Base-by-base conservation (phyloP, 768 basidiomycete species). In the Lyophyllum decastes region DNA sequence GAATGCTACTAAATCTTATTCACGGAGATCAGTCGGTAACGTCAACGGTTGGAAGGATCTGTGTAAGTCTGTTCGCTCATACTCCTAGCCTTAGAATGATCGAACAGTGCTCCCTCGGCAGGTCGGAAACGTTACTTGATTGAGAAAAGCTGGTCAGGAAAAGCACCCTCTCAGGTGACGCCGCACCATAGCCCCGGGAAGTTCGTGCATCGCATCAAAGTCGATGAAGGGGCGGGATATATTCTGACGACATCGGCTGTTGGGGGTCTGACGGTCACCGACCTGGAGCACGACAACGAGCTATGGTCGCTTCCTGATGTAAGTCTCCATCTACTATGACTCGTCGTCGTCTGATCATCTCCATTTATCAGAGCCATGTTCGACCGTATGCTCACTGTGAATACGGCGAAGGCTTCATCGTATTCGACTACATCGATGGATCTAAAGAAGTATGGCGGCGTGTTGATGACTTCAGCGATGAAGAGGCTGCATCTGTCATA, bases 391-490 rank as follows among this genome's bases (percentile, higher is more conserved):
- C 90, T 0, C 90, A 92, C 64, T 81, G 83, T 61, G 92, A 93
- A 69, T 94, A 91, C 61, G 84, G 76, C 14, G 72, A 80, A 26
- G 91, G 92, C 9, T 91, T 82, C 64, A 73, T 92, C 47, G 72
- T 92, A 47, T 89, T 91, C 66, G 87, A 92, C 64, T 81, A 87
- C 27, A 45, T 67, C 21, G 79, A 76, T 26, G 77, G 79, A 9
- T 65, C 72, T 60, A 87, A 87, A 61, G 92, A 94, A 67, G 83
- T 92, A 14, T 94, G 91, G 92, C 76, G 87, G 26, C 78, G 76
- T 6, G 62, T 72, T 3, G 72, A 76, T 35, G 71, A 78, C 25
- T 66, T 54, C 30, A 62, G 70, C 12, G 57, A 53, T 8, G 60
- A 63, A 6, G 49, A 57, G 14, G 63, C 66, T 12, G 64, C 64